Evolutionary conservation across 345 rosid genomes (phyloP), one percentile per base, ranked within the genome.

Genomic region (Euphorbia lathyris): DNA sequence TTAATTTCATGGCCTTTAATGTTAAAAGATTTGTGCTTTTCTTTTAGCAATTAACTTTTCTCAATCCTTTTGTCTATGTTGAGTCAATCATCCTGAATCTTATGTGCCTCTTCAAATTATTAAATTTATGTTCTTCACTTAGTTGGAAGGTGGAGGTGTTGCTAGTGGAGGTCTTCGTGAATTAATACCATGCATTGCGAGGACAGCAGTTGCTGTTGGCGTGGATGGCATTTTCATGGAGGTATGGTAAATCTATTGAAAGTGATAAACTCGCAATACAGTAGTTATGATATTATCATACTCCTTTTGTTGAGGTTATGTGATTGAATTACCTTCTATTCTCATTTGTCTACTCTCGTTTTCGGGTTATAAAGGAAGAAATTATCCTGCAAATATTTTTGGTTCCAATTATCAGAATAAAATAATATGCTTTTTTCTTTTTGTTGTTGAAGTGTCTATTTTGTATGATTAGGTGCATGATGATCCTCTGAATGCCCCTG

Each of bases 131-230:
- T 42, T 64, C 74, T 62, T 67, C 45, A 3, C 82, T 26, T 74
- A 95, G 99, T 78, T 95, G 91, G 97, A 92, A 57, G 96, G 97
- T 73, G 97, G 97, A 75, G 97, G 97, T 81, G 93, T 95, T 77
- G 99, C 99, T 32, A 95, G 99, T 76, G 97, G 99, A 64, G 99
- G 99, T 53, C 96, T 92, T 77, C 96, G 99, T n/a, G 97, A 92
- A 66, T 72, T 90, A 48, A 92, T 95, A 74, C 99, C 97, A 52
- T 92, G 99, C 88, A 90, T 90, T 82, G 93, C 99, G 48, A 88
- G 97, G 81, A 90, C 97, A 48, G 96, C 97, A 62, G 94, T 90
- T 73, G 97, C 99, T 9, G 97, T 95, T 74, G 99, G 99, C 0
- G 93, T 95, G 47, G 97, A 92, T 69, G 97, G 97, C 75, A 84